Base-by-base conservation (phyloP, 495 filamentous ascomycete genomes). In the Penicillium steckii region DNA sequence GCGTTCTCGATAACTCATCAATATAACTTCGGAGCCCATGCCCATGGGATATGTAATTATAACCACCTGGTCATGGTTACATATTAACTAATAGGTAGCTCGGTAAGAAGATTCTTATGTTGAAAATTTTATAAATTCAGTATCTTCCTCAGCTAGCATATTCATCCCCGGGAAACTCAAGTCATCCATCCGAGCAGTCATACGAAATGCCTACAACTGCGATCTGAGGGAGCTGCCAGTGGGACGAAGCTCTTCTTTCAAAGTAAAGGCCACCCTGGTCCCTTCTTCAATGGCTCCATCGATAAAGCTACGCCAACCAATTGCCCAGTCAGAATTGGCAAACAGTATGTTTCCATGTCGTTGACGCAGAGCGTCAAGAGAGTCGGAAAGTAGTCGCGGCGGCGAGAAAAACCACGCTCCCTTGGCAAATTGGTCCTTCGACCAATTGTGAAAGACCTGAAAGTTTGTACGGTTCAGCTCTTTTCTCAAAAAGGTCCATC, bases 271-370 rank as follows among this genome's bases (percentile, higher is more conserved):
- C 6, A 56, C 60, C 10, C 60, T 48, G 1, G 61, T 59, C 2
- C 65, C 65, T 33, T 64, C 60, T 33, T 70, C 67, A 48, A 70
- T 64, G 17, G 67, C 67, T 21, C 67, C 67, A 44, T 70, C 67
- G 48, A 68, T 66, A 23, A 66, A 70, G 21, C 65, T 55, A 12
- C 60, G 57, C 67, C 67, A 70, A 0, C 65, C 67, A 33, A 58
- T 33, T 8, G 65, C 62, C 67, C 67, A 70, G 45, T 70, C 67
- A 3, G 60, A 56, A 29, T 56, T 68, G 3, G 65, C 65, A 52
- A 70, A 64, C 2, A 59, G 10, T 15, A 66, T 37, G 29, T 64
- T 62, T 3, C 65, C 65, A 23, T 68, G 58, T 8, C 49, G 51
- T 9, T n/a, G 27, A 4, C 61, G 55, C 3, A 68, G 53, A 8